These are phyloP conservation scores for Batrachochytrium dendrobatidis DNA, from an alignment of 371 early-diverging fungal species.

Conservation along the genomic window DNA sequence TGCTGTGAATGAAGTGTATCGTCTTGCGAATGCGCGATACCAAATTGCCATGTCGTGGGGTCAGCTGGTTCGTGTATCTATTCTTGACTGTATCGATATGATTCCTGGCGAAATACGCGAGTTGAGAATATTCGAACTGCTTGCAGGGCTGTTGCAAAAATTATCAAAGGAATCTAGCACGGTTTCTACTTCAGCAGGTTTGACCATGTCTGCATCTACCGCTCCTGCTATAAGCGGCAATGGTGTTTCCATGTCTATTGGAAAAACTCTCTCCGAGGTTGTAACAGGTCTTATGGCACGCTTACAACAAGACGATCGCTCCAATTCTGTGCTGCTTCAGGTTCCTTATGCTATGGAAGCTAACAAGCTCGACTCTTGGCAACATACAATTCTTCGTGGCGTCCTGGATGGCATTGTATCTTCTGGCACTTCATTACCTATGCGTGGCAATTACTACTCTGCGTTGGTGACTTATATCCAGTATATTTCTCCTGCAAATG, in stretches of 20 bases:
- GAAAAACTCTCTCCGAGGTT: constrained; percentile 54
- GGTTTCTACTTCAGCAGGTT: too few species aligned
- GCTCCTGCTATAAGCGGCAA: too few species aligned
- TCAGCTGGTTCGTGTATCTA: constrained; percentile 62
- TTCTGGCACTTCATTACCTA: constrained; percentile 48
- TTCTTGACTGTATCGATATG: constrained; percentile 55
- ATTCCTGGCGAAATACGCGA: constrained; percentile 54
- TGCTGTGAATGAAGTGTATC: constrained; percentile 53
- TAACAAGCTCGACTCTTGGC: constrained; percentile 36
- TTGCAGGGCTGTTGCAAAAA: constrained; percentile 55
- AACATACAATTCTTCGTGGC: constrained; percentile 49
- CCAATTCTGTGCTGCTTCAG: constrained; percentile 34
- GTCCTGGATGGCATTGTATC: constrained; percentile 60
- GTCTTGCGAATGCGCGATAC: constrained; percentile 52
- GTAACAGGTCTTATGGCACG: constrained; percentile 47
- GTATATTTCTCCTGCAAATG: constrained; percentile 33
- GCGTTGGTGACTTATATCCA: constrained; percentile 64
- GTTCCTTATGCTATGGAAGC: constrained; percentile 42
- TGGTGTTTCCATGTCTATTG: constrained; percentile 29
- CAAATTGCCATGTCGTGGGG: constrained; percentile 72
- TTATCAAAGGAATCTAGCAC: constrained; percentile 41
- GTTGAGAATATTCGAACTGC: constrained; percentile 49
- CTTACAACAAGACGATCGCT: constrained; percentile 35
- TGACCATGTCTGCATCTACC: too few species aligned
- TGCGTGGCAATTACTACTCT: constrained; percentile 79